phyloP scores from a whole-genome alignment of 23 red algal genomes.

The Agarophyton chilense region DNA sequence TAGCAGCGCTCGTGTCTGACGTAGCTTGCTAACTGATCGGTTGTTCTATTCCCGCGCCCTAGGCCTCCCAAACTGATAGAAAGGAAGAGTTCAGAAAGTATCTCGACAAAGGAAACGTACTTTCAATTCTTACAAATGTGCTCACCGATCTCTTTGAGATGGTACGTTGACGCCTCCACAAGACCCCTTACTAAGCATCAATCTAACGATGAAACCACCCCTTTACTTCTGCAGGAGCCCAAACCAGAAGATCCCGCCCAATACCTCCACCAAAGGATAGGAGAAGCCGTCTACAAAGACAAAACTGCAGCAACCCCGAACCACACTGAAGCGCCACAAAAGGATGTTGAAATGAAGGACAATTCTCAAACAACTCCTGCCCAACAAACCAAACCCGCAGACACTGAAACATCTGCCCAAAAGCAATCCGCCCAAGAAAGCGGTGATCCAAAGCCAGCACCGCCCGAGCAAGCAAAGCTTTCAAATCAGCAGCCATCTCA shows the following conservation, averaged over 20 bases:
- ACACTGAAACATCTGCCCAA: not conserved
- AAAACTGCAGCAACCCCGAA: not conserved
- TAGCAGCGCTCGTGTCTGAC: not conserved
- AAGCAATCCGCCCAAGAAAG: constrained; percentile 4
- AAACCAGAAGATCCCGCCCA: constrained; percentile 50
- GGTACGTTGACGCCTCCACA: constrained; percentile 23
- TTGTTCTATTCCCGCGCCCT: not conserved
- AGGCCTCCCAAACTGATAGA: constrained; percentile 59
- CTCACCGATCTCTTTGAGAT: constrained; percentile 82
- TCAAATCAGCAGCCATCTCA: not conserved
- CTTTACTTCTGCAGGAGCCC: not conserved
- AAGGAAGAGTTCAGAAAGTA: constrained; percentile 73
- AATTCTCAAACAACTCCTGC: constrained; percentile 2
- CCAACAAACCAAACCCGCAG: not conserved
- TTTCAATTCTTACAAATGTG: constrained; percentile 49
- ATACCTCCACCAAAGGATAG: constrained; percentile 40
- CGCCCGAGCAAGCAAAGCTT: not conserved
- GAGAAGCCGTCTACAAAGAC: constrained; percentile 42
- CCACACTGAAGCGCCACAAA: constrained; percentile 14
- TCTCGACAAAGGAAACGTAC: constrained; percentile 64
- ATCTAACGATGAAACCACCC: not conserved
- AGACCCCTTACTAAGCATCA: not conserved
- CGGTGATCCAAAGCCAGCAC: not conserved
- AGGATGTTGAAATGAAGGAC: constrained; percentile 52
- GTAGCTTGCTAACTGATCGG: not conserved